Percentiles rank a stretch among this genome's conserved stretches.
phyloP scores from a whole-genome alignment of 2,329 filamentous ascomycete species.

The Fusarium sp. region DNA sequence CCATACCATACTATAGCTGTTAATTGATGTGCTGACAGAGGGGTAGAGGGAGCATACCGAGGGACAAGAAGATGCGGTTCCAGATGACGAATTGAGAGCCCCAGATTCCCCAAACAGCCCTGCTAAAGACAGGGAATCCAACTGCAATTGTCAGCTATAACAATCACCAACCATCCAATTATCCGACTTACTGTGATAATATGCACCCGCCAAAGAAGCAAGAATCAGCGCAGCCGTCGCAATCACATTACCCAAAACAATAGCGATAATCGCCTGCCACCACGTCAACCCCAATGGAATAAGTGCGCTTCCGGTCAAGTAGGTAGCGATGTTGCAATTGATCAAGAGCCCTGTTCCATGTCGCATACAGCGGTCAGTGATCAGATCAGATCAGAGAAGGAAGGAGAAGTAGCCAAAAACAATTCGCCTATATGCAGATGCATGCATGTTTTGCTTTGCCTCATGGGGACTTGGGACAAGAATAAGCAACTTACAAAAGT shows the following conservation, averaged over 20 bases:
- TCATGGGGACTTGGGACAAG: background rate
- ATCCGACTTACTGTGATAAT: conserved; percentile 54
- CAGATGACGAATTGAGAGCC: conserved; percentile 56
- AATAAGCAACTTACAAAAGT: conserved; percentile 52
- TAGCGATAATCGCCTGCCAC: conserved; percentile 58
- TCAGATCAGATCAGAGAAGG: background rate
- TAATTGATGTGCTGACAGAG: background rate
- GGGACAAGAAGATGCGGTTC: conserved; percentile 56
- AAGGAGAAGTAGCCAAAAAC: background rate
- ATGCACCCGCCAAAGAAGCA: conserved; percentile 57
- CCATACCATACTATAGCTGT: conserved; percentile 49
- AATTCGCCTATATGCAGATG: conserved; percentile 5
- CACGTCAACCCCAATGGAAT: conserved; percentile 55
- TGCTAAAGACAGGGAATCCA: conserved; percentile 54
- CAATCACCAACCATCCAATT: background rate
- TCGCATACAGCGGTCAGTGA: background rate
- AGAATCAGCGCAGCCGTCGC: conserved; percentile 54
- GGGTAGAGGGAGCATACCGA: conserved; percentile 47
- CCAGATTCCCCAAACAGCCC: conserved; percentile 55
- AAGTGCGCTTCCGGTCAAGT: conserved; percentile 55
- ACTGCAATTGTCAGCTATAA: conserved; percentile 35
- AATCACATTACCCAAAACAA: conserved; percentile 53
- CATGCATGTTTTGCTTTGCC: background rate
- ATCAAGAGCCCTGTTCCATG: conserved; percentile 55
- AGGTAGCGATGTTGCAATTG: conserved; percentile 58